These are phyloP conservation scores for Calonectria honghensis DNA, from an alignment of 2,329 filamentous ascomycete species.

Conservation along the genomic window DNA sequence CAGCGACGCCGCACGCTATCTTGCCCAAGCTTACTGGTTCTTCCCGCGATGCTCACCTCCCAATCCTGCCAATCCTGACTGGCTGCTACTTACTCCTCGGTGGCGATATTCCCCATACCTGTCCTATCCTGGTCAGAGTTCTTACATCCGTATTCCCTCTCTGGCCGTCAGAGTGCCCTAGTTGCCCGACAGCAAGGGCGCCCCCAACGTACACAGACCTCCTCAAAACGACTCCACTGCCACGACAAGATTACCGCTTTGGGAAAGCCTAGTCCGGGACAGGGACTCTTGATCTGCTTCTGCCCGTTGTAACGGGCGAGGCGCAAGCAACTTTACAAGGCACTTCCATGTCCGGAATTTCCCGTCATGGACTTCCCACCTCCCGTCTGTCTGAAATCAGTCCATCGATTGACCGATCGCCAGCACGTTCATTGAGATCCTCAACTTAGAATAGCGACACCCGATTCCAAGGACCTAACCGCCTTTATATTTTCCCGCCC, in stretches of 20 bases:
- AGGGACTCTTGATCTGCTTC: conserved; percentile 52
- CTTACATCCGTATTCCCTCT: conserved; percentile 42
- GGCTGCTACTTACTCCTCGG: conserved; percentile 10
- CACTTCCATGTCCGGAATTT: conserved; percentile 47
- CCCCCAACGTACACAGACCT: conserved; percentile 46
- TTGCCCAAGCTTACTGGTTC: conserved; percentile 10
- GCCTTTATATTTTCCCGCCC: conserved; percentile 38
- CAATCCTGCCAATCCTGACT: conserved; percentile 12
- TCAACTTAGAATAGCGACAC: conserved; percentile 48
- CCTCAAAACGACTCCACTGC: conserved; percentile 47
- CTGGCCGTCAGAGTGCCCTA: conserved; percentile 43
- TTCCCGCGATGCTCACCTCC: conserved; percentile 17
- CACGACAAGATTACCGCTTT: conserved; percentile 55
- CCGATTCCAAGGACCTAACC: conserved; percentile 44
- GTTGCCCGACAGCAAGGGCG: conserved; percentile 48
- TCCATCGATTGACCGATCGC: conserved; percentile 49
- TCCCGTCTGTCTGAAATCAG: conserved; percentile 47
- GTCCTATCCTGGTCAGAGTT: conserved; percentile 32
- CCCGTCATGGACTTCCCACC: conserved; percentile 41
- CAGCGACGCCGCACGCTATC: conserved; percentile 12
- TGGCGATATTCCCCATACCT: conserved; percentile 19
- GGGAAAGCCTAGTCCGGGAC: conserved; percentile 52
- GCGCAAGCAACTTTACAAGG: conserved; percentile 46
- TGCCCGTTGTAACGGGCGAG: conserved; percentile 45
- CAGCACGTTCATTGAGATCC: conserved; percentile 49